phyloP scores from a whole-genome alignment of 345 rosid species.

The Trapa incisa region DNA sequence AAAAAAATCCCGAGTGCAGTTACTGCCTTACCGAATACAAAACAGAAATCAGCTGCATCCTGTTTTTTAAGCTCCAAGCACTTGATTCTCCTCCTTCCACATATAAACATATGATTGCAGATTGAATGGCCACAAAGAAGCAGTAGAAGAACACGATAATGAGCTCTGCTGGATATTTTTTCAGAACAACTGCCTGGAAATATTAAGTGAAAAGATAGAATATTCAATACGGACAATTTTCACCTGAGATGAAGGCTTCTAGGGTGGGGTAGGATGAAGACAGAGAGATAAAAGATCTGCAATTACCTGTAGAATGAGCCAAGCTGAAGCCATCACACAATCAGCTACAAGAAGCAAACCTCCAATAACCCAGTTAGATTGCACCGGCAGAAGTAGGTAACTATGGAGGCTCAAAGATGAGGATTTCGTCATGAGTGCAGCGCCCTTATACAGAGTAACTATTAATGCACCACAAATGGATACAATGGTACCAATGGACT shows the following conservation, averaged over 20 bases:
- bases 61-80: slow-evolving; percentile 32
- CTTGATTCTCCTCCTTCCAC: slow-evolving; percentile 18
- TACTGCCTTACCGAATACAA: slow-evolving; percentile 28
- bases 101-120: slow-evolving; percentile 26
- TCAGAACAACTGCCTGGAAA: slow-evolving; percentile 12
- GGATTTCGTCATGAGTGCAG: slow-evolving; percentile 16
- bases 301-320: slow-evolving; percentile 30
- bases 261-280: not conserved
- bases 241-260: not conserved
- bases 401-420: slow-evolving; percentile 6
- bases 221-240: not conserved
- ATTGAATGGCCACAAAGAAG: slow-evolving; percentile 41
- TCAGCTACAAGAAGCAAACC: slow-evolving; percentile 30
- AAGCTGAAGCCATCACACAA: slow-evolving; percentile 23
- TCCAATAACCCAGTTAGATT: slow-evolving; percentile 30
- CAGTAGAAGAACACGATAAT: slow-evolving; percentile 28
- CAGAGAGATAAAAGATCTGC: not conserved
- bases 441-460: slow-evolving; percentile 33
- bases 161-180: slow-evolving; percentile 33
- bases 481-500: slow-evolving; percentile 25
- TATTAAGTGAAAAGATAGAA: not conserved
- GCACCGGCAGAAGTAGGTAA: slow-evolving; percentile 9
- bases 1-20: not conserved
- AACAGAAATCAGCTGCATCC: slow-evolving; percentile 22
- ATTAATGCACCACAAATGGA: slow-evolving; percentile 35